Percentiles rank a stretch among this genome's conserved stretches.
These are phyloP conservation scores for Puccinia horiana DNA, from an alignment of 1,284 basidiomycete genomes.

Conservation along the genomic window DNA sequence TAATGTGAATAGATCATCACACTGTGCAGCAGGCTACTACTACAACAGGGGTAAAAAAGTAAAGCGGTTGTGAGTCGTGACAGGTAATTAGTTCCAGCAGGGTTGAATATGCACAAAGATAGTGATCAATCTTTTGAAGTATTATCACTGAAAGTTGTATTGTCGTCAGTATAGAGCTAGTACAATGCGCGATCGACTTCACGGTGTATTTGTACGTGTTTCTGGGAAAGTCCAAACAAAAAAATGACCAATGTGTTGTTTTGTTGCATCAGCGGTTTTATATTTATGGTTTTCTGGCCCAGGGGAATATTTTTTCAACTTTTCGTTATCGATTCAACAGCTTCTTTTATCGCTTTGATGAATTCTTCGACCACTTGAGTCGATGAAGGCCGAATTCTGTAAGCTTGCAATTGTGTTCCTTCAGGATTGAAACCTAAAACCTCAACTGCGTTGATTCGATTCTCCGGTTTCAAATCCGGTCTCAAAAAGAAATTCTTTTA, in stretches of 20 bases:
- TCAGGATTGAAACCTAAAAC: slow-evolving; percentile 30
- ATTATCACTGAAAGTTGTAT: too few species aligned
- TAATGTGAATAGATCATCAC: too few species aligned
- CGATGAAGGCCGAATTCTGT: slow-evolving; percentile 13
- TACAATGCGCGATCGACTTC: too few species aligned
- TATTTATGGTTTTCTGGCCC: background rate
- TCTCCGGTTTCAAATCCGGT: background rate
- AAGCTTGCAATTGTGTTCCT: background rate
- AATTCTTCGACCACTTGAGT: slow-evolving; percentile 27
- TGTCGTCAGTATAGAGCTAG: too few species aligned
- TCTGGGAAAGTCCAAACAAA: too few species aligned
- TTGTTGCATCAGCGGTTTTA: background rate
- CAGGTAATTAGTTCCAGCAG: too few species aligned
- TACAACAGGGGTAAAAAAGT: too few species aligned
- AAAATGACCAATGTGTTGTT: background rate
- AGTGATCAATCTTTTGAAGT: too few species aligned
- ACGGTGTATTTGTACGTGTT: too few species aligned
- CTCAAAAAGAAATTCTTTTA: slow-evolving; percentile 31
- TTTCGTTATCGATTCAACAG: slow-evolving; percentile 4
- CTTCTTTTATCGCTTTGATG: background rate
- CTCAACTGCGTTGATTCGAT: background rate
- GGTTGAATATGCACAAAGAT: too few species aligned
- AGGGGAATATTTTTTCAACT: background rate
- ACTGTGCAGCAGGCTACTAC: too few species aligned
- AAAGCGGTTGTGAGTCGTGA: too few species aligned